Evolutionary conservation across 352 stramenopile genomes (phyloP).

Genomic region (Discostella stelligera): DNA sequence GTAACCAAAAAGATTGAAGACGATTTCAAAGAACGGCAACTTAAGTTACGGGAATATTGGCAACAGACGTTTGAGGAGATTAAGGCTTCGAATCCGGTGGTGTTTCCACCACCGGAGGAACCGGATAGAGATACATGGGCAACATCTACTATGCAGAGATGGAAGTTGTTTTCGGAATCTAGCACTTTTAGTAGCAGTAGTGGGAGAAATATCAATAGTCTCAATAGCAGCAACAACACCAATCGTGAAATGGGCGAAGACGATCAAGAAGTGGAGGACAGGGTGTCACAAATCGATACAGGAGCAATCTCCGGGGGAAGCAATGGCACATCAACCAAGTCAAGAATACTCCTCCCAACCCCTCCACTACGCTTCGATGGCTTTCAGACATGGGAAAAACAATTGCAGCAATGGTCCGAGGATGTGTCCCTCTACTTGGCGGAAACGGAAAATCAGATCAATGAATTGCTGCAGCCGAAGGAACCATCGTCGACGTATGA

Average conservation of each 20-base stretch:
- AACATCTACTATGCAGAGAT: constrained; percentile 36
- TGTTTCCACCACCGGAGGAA: constrained; percentile 24
- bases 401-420: constrained; percentile 71
- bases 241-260: constrained; percentile 13
- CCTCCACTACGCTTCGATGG: constrained; percentile 59
- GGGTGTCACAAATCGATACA: neutral
- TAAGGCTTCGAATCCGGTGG: constrained; percentile 37
- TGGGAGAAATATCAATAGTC: neutral
- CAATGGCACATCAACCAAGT: neutral
- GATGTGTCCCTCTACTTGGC: constrained; percentile 70
- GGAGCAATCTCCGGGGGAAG: neutral
- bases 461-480: constrained; percentile 47
- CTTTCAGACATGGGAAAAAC: constrained; percentile 68
- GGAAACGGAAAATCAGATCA: constrained; percentile 39
- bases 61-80: constrained; percentile 69
- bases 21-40: constrained; percentile 14
- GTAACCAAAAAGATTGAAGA: constrained; percentile 33
- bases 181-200: neutral
- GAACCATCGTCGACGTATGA: constrained; percentile 24
- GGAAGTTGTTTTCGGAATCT: constrained; percentile 62
- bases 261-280: neutral
- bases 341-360: neutral
- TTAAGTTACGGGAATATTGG: constrained; percentile 47
- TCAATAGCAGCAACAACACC: too few relatives aligned
- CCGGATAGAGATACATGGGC: neutral